Conservation (phyloP, 345 rosid genomes). For the Syzygium aromaticum region DNA sequence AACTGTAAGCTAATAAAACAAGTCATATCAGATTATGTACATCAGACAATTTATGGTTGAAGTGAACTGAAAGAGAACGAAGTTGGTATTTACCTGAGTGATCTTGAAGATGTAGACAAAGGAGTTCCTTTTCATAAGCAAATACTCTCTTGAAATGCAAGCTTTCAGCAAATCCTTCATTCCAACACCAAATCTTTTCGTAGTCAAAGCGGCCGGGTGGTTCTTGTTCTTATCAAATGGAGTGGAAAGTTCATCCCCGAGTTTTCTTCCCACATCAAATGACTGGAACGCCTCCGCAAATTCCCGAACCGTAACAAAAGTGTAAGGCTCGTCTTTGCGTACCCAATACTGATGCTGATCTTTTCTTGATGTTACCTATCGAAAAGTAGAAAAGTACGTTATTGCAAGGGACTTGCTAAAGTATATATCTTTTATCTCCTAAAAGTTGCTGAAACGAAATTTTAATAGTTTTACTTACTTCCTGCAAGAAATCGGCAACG, state of each 20-base stretch:
- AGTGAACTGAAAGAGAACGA: background rate
- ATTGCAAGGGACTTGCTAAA: background rate
- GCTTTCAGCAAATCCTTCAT: constrained; percentile 46
- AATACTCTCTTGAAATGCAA: constrained; percentile 36
- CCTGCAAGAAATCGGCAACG: constrained; percentile 71
- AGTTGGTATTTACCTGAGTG: constrained; percentile 18
- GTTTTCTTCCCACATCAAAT: constrained; percentile 24
- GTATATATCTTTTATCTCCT: background rate
- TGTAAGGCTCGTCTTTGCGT: constrained; percentile 32
- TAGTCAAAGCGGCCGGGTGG: constrained; percentile 55
- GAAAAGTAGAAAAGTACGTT: background rate
- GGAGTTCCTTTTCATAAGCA: constrained; percentile 59
- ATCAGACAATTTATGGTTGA: background rate
- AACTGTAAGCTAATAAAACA: constrained; percentile 5
- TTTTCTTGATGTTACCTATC: constrained; percentile 63
- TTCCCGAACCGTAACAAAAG: constrained; percentile 32
- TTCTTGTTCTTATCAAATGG: constrained; percentile 41
- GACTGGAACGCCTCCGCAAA: constrained; percentile 49
- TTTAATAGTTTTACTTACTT: constrained; percentile 25
- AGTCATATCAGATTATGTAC: background rate
- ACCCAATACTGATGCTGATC: constrained; percentile 72
- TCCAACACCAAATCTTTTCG: constrained; percentile 34
- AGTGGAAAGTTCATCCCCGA: constrained; percentile 27
- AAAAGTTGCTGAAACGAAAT: background rate
- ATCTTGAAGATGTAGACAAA: constrained; percentile 45